Percentiles rank a stretch among this genome's conserved stretches.
phyloP scores from a whole-genome alignment of 2,329 filamentous ascomycete genomes.

The Huntiella bhutanensis region DNA sequence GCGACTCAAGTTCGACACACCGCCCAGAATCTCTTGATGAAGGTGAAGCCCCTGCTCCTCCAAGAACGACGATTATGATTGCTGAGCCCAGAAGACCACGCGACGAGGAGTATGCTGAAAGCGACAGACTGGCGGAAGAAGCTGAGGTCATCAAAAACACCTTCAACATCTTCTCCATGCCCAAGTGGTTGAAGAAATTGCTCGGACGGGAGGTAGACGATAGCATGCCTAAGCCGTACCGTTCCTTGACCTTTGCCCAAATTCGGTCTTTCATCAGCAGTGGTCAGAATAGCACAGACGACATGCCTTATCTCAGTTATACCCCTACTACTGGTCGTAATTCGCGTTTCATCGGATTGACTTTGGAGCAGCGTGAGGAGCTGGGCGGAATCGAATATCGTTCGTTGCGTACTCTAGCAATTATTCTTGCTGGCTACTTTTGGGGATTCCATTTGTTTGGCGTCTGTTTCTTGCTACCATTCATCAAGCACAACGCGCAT shows the following conservation, averaged over 20 bases:
- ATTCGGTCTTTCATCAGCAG: slow-evolving; percentile 8
- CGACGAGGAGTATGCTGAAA: slow-evolving; percentile 13
- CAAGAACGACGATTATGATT: slow-evolving; percentile 27
- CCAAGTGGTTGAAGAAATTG: slow-evolving; percentile 7
- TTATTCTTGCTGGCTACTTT: slow-evolving; percentile 64
- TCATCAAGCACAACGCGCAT: slow-evolving; percentile 46
- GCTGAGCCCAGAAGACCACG: slow-evolving; percentile 32
- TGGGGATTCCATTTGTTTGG: slow-evolving; percentile 66
- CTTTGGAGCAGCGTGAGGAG: slow-evolving; percentile 82
- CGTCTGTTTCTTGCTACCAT: slow-evolving; percentile 55
- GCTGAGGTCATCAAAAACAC: slow-evolving; percentile 18
- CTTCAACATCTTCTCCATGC: slow-evolving; percentile 10
- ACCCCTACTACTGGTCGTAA: slow-evolving; percentile 84
- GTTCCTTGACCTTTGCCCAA: slow-evolving; percentile 5
- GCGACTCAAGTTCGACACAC: neutral
- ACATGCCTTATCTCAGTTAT: slow-evolving; percentile 84
- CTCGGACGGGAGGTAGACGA: slow-evolving; percentile 3
- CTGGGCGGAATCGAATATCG: slow-evolving; percentile 93
- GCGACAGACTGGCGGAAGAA: slow-evolving; percentile 18
- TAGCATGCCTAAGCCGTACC: slow-evolving; percentile 4
- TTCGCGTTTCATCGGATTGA: slow-evolving; percentile 75
- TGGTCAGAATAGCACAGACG: slow-evolving; percentile 14
- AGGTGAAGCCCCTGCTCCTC: neutral
- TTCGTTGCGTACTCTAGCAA: slow-evolving; percentile 65
- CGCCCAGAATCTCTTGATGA: slow-evolving; percentile 10